Base-by-base conservation (phyloP, 1,139 yeast genomes). In the Hemisphaericaspora xylanilytica region DNA sequence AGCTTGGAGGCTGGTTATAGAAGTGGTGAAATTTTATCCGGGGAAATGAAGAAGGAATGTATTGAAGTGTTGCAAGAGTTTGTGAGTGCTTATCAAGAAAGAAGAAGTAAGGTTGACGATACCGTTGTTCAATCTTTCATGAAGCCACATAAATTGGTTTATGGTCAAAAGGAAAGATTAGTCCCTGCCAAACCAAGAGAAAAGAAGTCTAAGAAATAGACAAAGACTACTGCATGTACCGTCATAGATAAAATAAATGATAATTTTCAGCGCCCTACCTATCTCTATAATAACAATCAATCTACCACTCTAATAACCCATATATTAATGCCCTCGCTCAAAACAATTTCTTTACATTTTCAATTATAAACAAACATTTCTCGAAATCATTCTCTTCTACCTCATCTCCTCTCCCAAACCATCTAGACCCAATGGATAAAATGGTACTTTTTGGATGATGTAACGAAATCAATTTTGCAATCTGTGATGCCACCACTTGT, bases 21-120 rank as follows among this genome's bases (percentile, higher is more conserved):
- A 60, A 67, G 73, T 42, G 99, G 99, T 46, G 89, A 85, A 45
- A 61, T 94, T 43, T 71, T 90, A 54, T 85, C 95, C 30, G 96
- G 97, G 46, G 97, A 94, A 65, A 78, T 94, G 83, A 94, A 94
- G 74, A 82, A 86, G 53, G 75, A 80, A 49, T 88, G 97, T 64
- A 87, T 87, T 55, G 82, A 80, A 40, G 80, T 81, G 17, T 72
- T 94, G 52, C 94, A 86, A 61, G 78, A 78, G 49, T 86, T 85
- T 57, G 94, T 92, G 22, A 74, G 70, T 38, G 83, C 65, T 22
- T 94, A 89, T 75, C 98, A 94, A 69, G 85, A 73, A 40, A 77
- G 80, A 56, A 81, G 97, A 61, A 70, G 76, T 28, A 61, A 67
- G 42, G 80, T 92, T 37, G 79, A 82, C 47, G 84, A 85, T 37